Evolutionary conservation across 805 yeast species (phyloP), one percentile per base, ranked within the genome.

Genomic region (Yueomyces sinensis): DNA sequence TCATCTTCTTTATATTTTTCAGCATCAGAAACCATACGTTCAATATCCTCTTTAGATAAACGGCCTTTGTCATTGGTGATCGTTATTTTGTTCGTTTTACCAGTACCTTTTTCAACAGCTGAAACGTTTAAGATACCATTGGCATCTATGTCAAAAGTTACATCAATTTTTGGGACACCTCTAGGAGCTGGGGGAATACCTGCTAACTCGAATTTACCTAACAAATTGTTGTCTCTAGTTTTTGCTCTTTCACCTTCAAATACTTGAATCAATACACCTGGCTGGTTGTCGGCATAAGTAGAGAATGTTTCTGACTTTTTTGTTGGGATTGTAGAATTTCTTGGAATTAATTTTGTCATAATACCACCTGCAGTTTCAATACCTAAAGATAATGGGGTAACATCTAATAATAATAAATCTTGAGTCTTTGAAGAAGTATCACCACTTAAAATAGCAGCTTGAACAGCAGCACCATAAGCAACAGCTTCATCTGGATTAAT

Each of bases 281-380:
- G 95, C 70, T 87, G 96, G 77, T 87, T 86, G 66, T 87, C 96
- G 52, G 95, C 89, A 61, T 82, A 83, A 46, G 97, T 87, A 44
- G 95, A 83, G 81, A 87, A 87, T 46, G 82, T 77, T 72, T 86
- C 95, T 29, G 95, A 83, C 72, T 87, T 87, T 77, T 86, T 86
- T 64, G 95, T 82, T 66, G 97, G 97, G 51, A 87, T 84, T 42
- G 95, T 84, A 38, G 95, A 80, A 76, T 86, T 86, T 72, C 95
- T 79, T 65, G 94, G 94, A 55, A 86, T 87, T 68, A 87, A 77
- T 70, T 83, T 83, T 63, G 95, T 87, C 94, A 87, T 86, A 67
- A 86, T 87, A 76, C 96, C 96, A 73, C 97, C 96, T 56, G 95
- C 95, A 49, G 95, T 87, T 72, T 87, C 96, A 66, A 87, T 86